Evolutionary conservation across 176 grass and related monocot genomes (phyloP).

Genomic region (Bromus sterilis): DNA sequence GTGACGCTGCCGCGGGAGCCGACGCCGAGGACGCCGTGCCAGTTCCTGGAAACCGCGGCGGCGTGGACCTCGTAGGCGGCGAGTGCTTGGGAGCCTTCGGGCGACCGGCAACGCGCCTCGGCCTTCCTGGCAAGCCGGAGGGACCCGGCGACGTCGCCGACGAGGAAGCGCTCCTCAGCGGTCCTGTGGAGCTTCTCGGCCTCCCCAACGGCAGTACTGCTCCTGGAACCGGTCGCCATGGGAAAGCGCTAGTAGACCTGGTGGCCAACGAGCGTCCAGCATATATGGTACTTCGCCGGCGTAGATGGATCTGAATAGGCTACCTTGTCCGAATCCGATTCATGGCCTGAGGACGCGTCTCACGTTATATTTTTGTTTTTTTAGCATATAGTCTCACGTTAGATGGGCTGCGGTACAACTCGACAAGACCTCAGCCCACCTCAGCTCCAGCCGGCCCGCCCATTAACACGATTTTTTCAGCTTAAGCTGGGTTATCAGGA

Average conservation of each 20-base stretch:
- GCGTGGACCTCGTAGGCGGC: slow-evolving; percentile 24
- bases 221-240: neutral
- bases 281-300: too few species aligned
- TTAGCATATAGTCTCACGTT: too few species aligned
- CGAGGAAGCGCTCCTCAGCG: neutral
- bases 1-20: neutral
- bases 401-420: too few species aligned
- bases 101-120: neutral
- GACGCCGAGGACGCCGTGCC: slow-evolving; percentile 14
- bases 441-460: too few species aligned
- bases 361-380: too few species aligned
- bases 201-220: too few species aligned
- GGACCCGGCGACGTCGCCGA: neutral
- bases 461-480: too few species aligned
- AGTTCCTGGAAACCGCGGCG: neutral
- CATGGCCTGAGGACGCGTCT: too few species aligned
- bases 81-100: neutral
- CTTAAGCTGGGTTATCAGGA: too few species aligned
- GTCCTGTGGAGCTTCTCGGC: neutral
- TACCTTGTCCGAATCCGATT: too few species aligned
- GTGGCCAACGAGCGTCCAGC: neutral
- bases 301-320: too few species aligned
- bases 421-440: too few species aligned
- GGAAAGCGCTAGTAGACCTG: neutral
- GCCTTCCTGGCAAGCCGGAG: neutral